phyloP scores from a whole-genome alignment of 2,329 filamentous ascomycete genomes.

The Rhinocladiella mackenziei region DNA sequence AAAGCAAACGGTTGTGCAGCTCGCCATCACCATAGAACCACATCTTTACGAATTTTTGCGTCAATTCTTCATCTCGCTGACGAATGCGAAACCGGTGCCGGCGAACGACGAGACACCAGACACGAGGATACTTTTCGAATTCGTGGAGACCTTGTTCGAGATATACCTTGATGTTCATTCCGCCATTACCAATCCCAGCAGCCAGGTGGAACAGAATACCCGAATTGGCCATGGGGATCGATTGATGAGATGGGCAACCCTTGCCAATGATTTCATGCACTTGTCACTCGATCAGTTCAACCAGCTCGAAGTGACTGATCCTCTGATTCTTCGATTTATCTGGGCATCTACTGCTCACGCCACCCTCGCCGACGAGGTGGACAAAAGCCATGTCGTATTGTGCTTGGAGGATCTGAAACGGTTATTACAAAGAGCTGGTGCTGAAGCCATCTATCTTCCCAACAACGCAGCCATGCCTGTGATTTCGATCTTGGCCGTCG shows the following conservation, averaged over 20 bases:
- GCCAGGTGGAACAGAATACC: constrained; percentile 51
- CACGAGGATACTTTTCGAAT: constrained; percentile 17
- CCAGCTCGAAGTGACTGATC: constrained; percentile 34
- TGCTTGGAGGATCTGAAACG: constrained; percentile 61
- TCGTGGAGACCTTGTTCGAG: constrained; percentile 59
- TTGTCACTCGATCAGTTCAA: constrained; percentile 34
- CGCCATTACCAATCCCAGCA: constrained; percentile 58
- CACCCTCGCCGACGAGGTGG: constrained; percentile 52
- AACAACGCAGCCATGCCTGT: constrained; percentile 90
- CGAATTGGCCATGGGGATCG: constrained; percentile 55
- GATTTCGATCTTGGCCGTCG: constrained; percentile 75
- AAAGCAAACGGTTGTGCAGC: constrained; percentile 52
- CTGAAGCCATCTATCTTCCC: constrained; percentile 57
- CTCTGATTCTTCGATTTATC: constrained; percentile 57
- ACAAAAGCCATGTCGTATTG: constrained; percentile 57
- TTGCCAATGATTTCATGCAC: constrained; percentile 54
- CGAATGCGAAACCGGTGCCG: neutral
- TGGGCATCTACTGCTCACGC: constrained; percentile 64
- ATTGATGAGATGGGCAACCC: constrained; percentile 56
- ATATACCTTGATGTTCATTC: constrained; percentile 64
- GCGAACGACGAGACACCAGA: neutral
- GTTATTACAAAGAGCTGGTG: constrained; percentile 48
- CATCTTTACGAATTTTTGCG: constrained; percentile 45
- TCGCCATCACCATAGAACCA: constrained; percentile 54
- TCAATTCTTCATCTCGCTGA: constrained; percentile 31